A percentile compares a stretch with the other conserved stretches of the same genome.
Conservation (phyloP, 1,139 yeast species). For the Blastobotrys ciferrii region DNA sequence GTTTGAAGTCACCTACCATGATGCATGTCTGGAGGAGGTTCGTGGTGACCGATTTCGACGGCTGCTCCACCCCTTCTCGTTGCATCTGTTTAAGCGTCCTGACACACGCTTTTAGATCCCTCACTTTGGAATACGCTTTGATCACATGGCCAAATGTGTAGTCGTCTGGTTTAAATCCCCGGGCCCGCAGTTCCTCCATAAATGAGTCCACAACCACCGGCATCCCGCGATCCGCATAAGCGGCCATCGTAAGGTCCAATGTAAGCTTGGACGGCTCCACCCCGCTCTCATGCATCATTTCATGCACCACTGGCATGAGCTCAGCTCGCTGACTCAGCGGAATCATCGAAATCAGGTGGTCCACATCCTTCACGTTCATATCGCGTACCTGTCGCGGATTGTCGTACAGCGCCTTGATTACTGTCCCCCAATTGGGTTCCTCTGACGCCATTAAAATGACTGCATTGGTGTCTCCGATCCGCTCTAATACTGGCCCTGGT, state of each 20-base stretch:
- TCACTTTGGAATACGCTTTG: constrained; percentile 41
- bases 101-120: constrained; percentile 31
- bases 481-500: constrained; percentile 22
- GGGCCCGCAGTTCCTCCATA: constrained; percentile 34
- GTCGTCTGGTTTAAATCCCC: constrained; percentile 40
- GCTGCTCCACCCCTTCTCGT: constrained; percentile 42
- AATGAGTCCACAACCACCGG: constrained; percentile 35
- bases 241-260: constrained; percentile 35
- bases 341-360: constrained; percentile 27
- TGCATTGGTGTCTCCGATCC: constrained; percentile 21
- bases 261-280: constrained; percentile 28
- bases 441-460: constrained; percentile 1
- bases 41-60: constrained; percentile 59
- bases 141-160: constrained; percentile 47
- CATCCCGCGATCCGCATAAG: constrained; percentile 36
- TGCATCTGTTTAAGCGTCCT: constrained; percentile 50
- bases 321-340: constrained; percentile 31
- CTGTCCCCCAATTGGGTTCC: constrained; percentile 26
- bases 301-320: constrained; percentile 27
- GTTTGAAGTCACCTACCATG: constrained; percentile 49
- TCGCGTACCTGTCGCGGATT: constrained; percentile 22
- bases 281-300: constrained; percentile 30
- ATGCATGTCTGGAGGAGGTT: constrained; percentile 67
- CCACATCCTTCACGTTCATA: constrained; percentile 28
- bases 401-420: constrained; percentile 23